These are phyloP conservation scores for Bonia amplexicaulis DNA, from an alignment of 176 grass and related monocot genomes.

Conservation along the genomic window DNA sequence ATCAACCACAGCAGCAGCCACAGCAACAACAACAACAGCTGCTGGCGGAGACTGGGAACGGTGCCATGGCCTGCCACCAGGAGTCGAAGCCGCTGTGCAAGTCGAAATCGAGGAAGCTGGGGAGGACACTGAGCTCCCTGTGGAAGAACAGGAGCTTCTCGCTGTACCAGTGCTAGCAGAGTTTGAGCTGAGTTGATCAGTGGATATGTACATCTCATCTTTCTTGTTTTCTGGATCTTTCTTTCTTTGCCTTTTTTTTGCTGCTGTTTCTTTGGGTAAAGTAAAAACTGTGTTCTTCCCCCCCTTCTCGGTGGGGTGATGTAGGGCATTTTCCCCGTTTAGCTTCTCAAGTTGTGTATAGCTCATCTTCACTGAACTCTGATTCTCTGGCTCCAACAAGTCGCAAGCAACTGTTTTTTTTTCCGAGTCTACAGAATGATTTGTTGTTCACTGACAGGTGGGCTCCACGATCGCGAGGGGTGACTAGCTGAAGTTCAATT, in stretches of 20 bases:
- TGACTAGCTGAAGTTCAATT: too few relatives aligned
- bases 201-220: constrained; percentile 51
- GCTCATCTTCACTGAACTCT: constrained; percentile 4
- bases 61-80: constrained; percentile 28
- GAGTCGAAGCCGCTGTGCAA: constrained; percentile 69
- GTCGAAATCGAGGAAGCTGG: constrained; percentile 74
- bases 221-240: constrained; percentile 21
- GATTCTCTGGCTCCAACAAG: background rate
- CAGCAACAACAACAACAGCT: constrained; percentile 23
- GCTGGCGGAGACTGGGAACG: background rate
- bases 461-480: background rate
- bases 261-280: constrained; percentile 18
- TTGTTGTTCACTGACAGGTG: background rate
- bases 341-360: constrained; percentile 37
- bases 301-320: constrained; percentile 57
- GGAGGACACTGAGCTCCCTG: constrained; percentile 75
- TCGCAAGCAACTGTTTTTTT: background rate
- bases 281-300: constrained; percentile 39
- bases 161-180: constrained; percentile 74
- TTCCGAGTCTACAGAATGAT: background rate
- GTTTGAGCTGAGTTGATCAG: constrained; percentile 10
- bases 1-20: constrained; percentile 46
- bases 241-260: background rate
- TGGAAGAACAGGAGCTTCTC: constrained; percentile 87
- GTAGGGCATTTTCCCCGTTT: constrained; percentile 43